Evolutionary conservation across 202 grass and related monocot genomes (phyloP), one percentile per base, ranked within the genome.

Genomic region (Digitaria exilis): DNA sequence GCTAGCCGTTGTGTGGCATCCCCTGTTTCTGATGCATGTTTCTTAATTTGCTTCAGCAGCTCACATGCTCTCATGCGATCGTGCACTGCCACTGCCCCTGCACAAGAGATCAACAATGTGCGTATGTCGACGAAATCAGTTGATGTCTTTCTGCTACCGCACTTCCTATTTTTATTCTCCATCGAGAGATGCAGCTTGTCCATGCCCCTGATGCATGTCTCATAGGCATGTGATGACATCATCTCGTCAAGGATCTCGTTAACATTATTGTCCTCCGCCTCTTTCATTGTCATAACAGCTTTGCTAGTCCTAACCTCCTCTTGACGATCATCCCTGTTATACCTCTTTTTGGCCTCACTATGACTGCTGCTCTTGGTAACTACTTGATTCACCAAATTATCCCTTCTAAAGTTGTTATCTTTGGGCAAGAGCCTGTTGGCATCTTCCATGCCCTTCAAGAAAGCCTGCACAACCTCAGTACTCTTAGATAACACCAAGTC

Each of bases 381-480:
- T 12, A 29, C 45, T 39, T 19, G 21, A 24, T 66, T 34, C 52
- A 48, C 66, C 44, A 11, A 31, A 24, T 3, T 34, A 2, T 65
- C 52, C 30, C 6, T 46, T 19, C 19, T 29, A 4, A 82, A n/a
- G n/a, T n/a, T n/a, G n/a, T n/a, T n/a, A n/a, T n/a, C n/a, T n/a
- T n/a, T n/a, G n/a, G n/a, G n/a, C 75, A 87, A 60, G 16, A 89
- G 81, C 67, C 69, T 84, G 48, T 35, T 82, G 4, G 69, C 87
- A 56, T 89, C 80, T 86, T 90, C 77, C 71, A 48, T 62, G 66
- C 81, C 81, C 50, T 84, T 85, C 49, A 80, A 75, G 63, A 90
- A 82, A 17, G 63, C 62, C 17, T 4, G 18, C 4, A 54, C 64
- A 5, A 25, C 31, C 1, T 63, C 45, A 0, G 17, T 46, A 4